Evolutionary conservation across 306 rosid genomes (phyloP).

Genomic region (Elaeagnus macrophylla): DNA sequence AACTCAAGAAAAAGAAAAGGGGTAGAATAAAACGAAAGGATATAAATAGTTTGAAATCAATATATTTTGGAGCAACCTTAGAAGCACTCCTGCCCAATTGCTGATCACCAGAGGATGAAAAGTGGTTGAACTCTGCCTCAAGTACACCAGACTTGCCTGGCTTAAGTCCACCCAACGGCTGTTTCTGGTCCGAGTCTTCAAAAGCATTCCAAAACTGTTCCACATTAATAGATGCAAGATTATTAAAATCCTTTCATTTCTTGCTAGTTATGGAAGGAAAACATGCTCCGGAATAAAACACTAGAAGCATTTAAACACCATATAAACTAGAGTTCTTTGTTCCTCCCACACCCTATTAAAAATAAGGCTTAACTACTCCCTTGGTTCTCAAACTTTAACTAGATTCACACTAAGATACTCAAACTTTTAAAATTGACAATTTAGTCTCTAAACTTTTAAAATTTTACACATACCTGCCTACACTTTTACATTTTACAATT

Average conservation of each 20-base stretch:
- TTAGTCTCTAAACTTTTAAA: too few relatives aligned
- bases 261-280: conserved; percentile 1
- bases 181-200: conserved; percentile 37
- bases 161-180: conserved; percentile 26
- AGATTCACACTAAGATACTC: too few relatives aligned
- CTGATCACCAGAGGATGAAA: conserved; percentile 30
- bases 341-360: not conserved
- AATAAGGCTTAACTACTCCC: too few relatives aligned
- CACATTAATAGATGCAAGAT: conserved; percentile 24
- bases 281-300: not conserved
- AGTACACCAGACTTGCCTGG: conserved; percentile 19
- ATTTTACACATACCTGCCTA: too few relatives aligned
- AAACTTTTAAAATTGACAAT: too few relatives aligned
- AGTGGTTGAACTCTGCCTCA: conserved; percentile 21
- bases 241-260: conserved; percentile 20
- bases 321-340: conserved; percentile 4
- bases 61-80: conserved; percentile 37
- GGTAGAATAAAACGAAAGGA: not conserved
- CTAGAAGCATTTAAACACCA: conserved; percentile 9
- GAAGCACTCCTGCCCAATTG: conserved; percentile 27
- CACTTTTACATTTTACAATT: too few relatives aligned
- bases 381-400: too few relatives aligned
- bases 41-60: conserved; percentile 5
- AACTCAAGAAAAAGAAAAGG: not conserved
- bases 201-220: conserved; percentile 76